phyloP scores from a whole-genome alignment of 345 rosid genomes.

The Populus nigra region DNA sequence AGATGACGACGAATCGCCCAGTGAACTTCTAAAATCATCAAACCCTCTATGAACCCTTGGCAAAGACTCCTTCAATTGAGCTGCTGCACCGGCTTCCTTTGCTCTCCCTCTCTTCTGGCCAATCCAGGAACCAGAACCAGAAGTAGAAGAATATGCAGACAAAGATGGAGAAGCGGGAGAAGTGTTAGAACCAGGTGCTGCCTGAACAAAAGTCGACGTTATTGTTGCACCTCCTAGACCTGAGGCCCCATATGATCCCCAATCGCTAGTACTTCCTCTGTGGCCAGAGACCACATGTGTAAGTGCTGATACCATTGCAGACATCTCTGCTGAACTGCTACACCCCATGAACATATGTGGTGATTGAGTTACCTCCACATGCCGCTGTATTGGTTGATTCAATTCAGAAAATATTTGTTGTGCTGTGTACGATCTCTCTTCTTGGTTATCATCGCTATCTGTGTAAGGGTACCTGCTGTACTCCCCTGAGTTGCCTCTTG shows the following conservation, averaged over 20 bases:
- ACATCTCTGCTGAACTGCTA: constrained; percentile 49
- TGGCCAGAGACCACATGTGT: constrained; percentile 60
- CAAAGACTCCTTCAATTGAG: constrained; percentile 23
- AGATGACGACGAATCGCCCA: constrained; percentile 35
- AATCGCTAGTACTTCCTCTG: constrained; percentile 6
- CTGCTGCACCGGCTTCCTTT: constrained; percentile 23
- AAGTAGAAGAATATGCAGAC: constrained; percentile 19
- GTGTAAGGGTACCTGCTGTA: constrained; percentile 4
- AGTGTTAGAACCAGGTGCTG: constrained; percentile 8
- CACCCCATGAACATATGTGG: constrained; percentile 34
- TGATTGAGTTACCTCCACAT: background rate
- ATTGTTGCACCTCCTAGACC: constrained; percentile 7
- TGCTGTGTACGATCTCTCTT: background rate
- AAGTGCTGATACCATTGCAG: constrained; percentile 71
- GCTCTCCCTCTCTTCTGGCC: constrained; percentile 43
- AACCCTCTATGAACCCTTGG: constrained; percentile 34
- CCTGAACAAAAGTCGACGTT: constrained; percentile 16
- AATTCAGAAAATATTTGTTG: constrained; percentile 4
- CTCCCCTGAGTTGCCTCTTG: constrained; percentile 17
- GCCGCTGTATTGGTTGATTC: background rate
- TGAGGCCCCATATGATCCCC: constrained; percentile 8
- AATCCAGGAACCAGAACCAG: constrained; percentile 31
- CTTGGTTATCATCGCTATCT: constrained; percentile 7
- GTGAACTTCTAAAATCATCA: constrained; percentile 24
- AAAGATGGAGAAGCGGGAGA: constrained; percentile 21